Conservation (phyloP, 805 yeast genomes). For the Candida caryicola region DNA sequence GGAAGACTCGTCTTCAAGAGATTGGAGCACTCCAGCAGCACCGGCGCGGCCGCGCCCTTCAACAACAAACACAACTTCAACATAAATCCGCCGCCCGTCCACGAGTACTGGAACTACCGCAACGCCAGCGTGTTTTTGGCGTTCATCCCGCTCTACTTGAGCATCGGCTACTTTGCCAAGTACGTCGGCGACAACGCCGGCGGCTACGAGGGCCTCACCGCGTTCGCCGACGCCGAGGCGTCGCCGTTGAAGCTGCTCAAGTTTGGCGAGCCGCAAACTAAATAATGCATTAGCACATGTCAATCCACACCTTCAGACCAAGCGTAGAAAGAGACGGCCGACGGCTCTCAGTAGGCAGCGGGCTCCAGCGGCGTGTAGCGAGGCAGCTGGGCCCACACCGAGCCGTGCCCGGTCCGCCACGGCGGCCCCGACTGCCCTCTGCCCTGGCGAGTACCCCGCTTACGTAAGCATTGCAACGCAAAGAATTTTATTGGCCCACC, state of each 20-base stretch:
- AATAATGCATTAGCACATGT: neutral
- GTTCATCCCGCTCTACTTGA: slow-evolving; percentile 36
- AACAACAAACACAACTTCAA: slow-evolving; percentile 42
- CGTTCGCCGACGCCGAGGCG: slow-evolving; percentile 35
- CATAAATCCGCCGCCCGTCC: slow-evolving; percentile 44
- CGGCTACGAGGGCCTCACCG: slow-evolving; percentile 31
- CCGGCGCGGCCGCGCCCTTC: slow-evolving; percentile 30
- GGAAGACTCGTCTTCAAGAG: slow-evolving; percentile 24
- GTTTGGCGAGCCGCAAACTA: slow-evolving; percentile 37
- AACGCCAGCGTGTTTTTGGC: slow-evolving; percentile 37
- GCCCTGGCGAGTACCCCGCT: too few species aligned
- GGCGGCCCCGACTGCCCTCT: too few species aligned
- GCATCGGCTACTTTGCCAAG: slow-evolving; percentile 34
- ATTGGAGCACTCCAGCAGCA: slow-evolving; percentile 25
- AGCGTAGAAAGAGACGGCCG: too few species aligned
- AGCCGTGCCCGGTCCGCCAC: too few species aligned
- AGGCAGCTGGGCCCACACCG: too few species aligned
- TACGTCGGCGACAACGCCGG: slow-evolving; percentile 25
- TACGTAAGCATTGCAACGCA: slow-evolving; percentile 9
- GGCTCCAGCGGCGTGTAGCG: too few species aligned
- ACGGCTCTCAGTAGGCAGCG: too few species aligned
- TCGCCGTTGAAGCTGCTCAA: slow-evolving; percentile 37
- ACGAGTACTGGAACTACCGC: slow-evolving; percentile 42
- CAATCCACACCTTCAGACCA: too few species aligned
- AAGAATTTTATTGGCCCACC: slow-evolving; percentile 12